Evolutionary conservation across 1,284 basidiomycete genomes (phyloP), one percentile per base, ranked within the genome.

Genomic region (Austroboletus novae-zelandiae): DNA sequence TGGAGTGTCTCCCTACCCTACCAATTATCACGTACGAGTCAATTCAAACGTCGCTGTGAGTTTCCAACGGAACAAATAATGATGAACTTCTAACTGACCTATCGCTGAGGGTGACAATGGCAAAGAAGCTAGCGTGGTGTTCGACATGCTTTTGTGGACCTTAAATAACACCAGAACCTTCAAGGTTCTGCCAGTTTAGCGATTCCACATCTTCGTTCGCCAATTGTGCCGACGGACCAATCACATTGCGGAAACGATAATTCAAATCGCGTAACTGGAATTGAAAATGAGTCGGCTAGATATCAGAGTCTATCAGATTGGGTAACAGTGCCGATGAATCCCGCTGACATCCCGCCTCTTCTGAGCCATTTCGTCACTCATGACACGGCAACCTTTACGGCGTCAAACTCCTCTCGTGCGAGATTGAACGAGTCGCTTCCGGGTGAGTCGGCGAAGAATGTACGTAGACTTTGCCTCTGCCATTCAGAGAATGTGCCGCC

Each of bases 401-500:
- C 54, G 20, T 58, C 50, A 48, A 62, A 57, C 47, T 72, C 68
- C 40, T 62, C 68, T 32, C 51, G 51, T 18, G 49, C 51, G 14
- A 71, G 60, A 40, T 61, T 43, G 57, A 62, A 65, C 42, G 45
- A n/a, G 35, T 65, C 45, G 23, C 52, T 50, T 32, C 45, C 15
- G 11, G 55, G 45, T 2, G 54, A 49, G 20, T 40, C 54, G 39
- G 54, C 52, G 41, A 78, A 61, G 53, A 70, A 67, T n/a, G 49
- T 39, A 17, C 62, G 68, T 31, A 86, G 59, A 27, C 55, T 52
- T 13, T 61, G 50, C 60, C 74, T 81, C 59, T 84, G 75, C n/a
- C 53, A 51, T 11, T 57, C 64, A 0, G 72, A 70, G 25, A 87
- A 65, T 25, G 59, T 50, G 10, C 74, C 76, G 3, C 67, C 51